Evolutionary conservation across 2,329 filamentous ascomycete species (phyloP), one percentile per base, ranked within the genome.

Genomic region (Raffaelea arxii): DNA sequence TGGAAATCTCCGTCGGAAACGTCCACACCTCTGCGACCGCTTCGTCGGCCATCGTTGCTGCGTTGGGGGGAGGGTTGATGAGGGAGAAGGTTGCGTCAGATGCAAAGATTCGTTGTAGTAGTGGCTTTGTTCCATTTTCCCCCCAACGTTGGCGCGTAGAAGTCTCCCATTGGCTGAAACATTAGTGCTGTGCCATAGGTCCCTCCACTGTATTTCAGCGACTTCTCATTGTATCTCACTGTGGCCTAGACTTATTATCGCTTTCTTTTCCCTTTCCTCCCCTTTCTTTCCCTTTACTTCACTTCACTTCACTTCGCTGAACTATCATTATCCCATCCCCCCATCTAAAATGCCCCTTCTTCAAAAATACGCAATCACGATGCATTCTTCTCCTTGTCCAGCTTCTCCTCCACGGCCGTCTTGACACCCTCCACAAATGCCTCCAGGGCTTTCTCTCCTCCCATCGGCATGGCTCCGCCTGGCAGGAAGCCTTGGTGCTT

Each of bases 391-490:
- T 52, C 39, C 49, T 58, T 53, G 22, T 43, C 39, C 39, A 49
- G 49, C 50, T 73, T 65, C 48, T 84, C 76, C 65, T 86, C 75
- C 1, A 89, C 84, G 6, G 79, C 82, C 67, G 78, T 83, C 73
- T 85, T 92, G 41, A 96, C 82, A 3, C 91, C 92, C 47, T 94
- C 79, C 21, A 98, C 75, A 65, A 98, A 98, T 4, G 86, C 86
- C 67, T 94, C 84, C 2, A 98, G 82, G 12, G 91, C 91, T 56
- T 92, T 84, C 6, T 85, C 86, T 44, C 90, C 90, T 38, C 90
- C 91, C 40, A 96, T 65, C 2, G 91, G 90, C 69, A 96, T 52
- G 82, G 43, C 78, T 6, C 86, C 83, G 46, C 85, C 81, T 51
- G 75, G 75, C 58, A 94, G 75, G 53, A 86, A 84, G 4, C 91